Conservation (phyloP, 805 yeast genomes). For the Huiozyma sinensis region DNA sequence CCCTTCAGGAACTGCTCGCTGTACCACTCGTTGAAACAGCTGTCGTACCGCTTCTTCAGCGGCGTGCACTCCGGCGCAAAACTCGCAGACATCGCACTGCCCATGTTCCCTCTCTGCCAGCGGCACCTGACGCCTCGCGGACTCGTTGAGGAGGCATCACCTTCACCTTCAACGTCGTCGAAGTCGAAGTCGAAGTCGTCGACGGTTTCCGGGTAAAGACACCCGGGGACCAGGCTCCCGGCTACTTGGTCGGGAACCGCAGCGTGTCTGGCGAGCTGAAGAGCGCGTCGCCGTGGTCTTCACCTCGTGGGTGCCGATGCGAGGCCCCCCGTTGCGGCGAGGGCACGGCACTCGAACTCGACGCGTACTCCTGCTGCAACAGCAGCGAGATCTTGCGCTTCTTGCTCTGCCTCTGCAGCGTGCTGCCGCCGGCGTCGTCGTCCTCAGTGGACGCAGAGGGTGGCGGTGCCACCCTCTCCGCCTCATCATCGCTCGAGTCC, state of each 20-base stretch:
- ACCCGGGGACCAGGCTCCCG: too few species aligned
- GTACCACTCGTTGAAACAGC: slow-evolving; percentile 92
- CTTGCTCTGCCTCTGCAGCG: slow-evolving; percentile 21
- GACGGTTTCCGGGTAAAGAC: too few species aligned
- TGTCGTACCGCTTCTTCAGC: slow-evolving; percentile 75
- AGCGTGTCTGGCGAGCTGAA: neutral
- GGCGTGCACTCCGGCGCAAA: slow-evolving; percentile 96
- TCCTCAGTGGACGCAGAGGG: neutral
- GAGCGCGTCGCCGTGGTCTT: neutral
- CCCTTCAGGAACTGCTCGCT: slow-evolving; percentile 66
- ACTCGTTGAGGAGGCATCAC: neutral
- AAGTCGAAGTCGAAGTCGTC: too few species aligned
- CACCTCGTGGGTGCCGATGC: neutral
- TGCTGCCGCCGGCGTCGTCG: slow-evolving; percentile 12
- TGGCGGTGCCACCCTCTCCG: neutral
- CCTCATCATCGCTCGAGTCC: slow-evolving; percentile 23
- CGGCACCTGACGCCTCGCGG: too few species aligned
- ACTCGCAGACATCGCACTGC: slow-evolving; percentile 69
- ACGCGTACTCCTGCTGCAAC: slow-evolving; percentile 26
- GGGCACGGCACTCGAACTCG: slow-evolving; percentile 23
- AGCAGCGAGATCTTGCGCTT: slow-evolving; percentile 25
- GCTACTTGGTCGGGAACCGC: slow-evolving; percentile 1
- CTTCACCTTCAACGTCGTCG: neutral
- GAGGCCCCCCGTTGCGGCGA: slow-evolving; percentile 8
- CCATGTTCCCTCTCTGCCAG: slow-evolving; percentile 34